Percentiles rank a stretch among this genome's conserved stretches.
Conservation (phyloP, 176 grass and related monocot species). For the Zea luxurians region DNA sequence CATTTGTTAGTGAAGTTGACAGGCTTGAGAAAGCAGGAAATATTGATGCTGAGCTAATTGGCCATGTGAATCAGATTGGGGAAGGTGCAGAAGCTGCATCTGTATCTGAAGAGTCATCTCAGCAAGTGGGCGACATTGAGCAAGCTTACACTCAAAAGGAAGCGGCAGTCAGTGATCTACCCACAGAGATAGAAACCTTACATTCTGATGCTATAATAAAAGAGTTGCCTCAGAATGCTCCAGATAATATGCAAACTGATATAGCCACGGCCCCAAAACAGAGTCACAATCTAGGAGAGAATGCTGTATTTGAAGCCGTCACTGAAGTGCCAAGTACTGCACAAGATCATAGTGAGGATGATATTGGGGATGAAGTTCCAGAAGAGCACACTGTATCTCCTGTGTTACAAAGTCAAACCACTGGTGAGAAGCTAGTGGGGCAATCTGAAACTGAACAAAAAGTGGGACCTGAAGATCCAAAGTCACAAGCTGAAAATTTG, state of each 20-base stretch:
- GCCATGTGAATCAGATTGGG: constrained; percentile 5
- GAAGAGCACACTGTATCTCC: constrained; percentile 10
- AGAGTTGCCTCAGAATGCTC: background rate
- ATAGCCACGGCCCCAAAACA: background rate
- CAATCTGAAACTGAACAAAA: constrained; percentile 30
- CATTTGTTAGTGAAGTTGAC: constrained; percentile 26
- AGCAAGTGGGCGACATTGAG: constrained; percentile 25
- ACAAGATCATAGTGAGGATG: constrained; percentile 15
- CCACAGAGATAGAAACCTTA: background rate
- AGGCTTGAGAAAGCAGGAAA: constrained; percentile 29
- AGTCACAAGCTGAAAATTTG: constrained; percentile 22
- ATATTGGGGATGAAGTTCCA: constrained; percentile 2
- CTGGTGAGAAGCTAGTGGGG: constrained; percentile 3
- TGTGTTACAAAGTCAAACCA: constrained; percentile 23
- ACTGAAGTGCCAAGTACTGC: background rate
- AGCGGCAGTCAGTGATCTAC: background rate
- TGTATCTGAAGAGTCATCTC: constrained; percentile 10
- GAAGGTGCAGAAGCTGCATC: constrained; percentile 27
- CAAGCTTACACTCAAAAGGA: constrained; percentile 14
- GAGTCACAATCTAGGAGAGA: too few relatives aligned
- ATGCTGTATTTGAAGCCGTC: too few relatives aligned
- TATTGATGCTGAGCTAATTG: constrained; percentile 22
- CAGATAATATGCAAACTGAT: constrained; percentile 24
- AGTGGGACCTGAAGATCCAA: constrained; percentile 27
- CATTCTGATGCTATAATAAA: constrained; percentile 19